Percentiles rank a stretch among this genome's conserved stretches.
Conservation (phyloP, 306 rosid species). For the barrel medic (Medicago truncatula) region DNA sequence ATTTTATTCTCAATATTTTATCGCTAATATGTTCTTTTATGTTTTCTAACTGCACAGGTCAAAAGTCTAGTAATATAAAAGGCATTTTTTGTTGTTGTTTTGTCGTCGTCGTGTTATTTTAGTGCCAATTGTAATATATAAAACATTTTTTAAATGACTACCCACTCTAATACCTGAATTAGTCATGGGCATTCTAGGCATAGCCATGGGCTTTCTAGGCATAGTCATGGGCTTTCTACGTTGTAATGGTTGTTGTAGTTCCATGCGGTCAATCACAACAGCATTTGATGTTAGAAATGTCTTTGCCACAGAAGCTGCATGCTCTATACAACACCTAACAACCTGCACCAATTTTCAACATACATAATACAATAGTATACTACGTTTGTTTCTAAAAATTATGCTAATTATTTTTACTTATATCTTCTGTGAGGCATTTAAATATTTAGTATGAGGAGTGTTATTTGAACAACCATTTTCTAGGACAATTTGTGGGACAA, state of each 20-base stretch:
- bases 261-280: slow-evolving; percentile 72
- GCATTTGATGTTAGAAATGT: slow-evolving; percentile 80
- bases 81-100: too few species aligned
- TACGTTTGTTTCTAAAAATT: background rate
- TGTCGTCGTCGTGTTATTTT: too few species aligned
- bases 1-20: too few species aligned
- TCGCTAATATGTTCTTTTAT: too few species aligned
- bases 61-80: too few species aligned
- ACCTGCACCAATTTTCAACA: slow-evolving; percentile 60
- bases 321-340: slow-evolving; percentile 90
- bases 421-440: slow-evolving; percentile 10
- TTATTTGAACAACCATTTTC: too few species aligned
- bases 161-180: slow-evolving; percentile 48
- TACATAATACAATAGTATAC: background rate
- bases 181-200: slow-evolving; percentile 44
- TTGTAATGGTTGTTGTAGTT: slow-evolving; percentile 43
- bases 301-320: slow-evolving; percentile 91
- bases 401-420: background rate
- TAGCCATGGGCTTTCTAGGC: slow-evolving; percentile 33
- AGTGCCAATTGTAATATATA: too few species aligned
- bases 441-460: slow-evolving; percentile 26
- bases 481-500: too few species aligned
- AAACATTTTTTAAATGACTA: background rate
- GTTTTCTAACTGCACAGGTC: too few species aligned
- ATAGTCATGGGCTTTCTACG: slow-evolving; percentile 46